These are phyloP conservation scores for Moesziomyces sp. DNA, from an alignment of 1,284 basidiomycete species.

Conservation along the genomic window DNA sequence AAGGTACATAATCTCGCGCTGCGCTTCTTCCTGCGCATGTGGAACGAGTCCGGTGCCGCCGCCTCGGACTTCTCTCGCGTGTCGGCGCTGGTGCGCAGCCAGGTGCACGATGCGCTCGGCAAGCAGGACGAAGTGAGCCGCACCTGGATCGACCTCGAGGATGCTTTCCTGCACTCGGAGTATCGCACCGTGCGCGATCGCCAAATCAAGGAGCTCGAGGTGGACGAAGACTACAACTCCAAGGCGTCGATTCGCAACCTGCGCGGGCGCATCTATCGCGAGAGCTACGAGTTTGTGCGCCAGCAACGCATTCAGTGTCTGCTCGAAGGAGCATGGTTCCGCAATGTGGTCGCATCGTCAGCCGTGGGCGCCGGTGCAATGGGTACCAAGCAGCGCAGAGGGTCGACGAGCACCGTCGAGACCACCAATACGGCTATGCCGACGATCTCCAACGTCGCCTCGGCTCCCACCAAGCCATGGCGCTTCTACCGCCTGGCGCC, in stretches of 20 bases:
- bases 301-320: constrained; percentile 89
- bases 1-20: constrained; percentile 82
- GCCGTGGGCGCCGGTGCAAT: background rate
- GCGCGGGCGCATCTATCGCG: constrained; percentile 85
- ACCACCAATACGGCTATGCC: constrained; percentile 14
- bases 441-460: constrained; percentile 5
- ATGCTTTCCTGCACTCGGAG: constrained; percentile 84
- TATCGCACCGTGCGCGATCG: constrained; percentile 87
- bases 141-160: constrained; percentile 85
- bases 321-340: constrained; percentile 90
- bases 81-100: constrained; percentile 83
- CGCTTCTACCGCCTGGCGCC: constrained; percentile 69
- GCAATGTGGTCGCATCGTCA: constrained; percentile 70
- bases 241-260: constrained; percentile 73
- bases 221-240: constrained; percentile 78
- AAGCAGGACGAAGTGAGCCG: constrained; percentile 76
- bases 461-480: constrained; percentile 47
- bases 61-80: constrained; percentile 77
- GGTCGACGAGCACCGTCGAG: constrained; percentile 36
- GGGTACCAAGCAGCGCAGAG: constrained; percentile 11
- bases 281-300: constrained; percentile 90
- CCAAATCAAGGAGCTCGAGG: constrained; percentile 92
- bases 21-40: constrained; percentile 92
- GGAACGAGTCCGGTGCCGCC: constrained; percentile 89
- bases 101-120: constrained; percentile 71